phyloP scores from a whole-genome alignment of 805 yeast genomes.

The Cyberlindnera xylosilytica region DNA sequence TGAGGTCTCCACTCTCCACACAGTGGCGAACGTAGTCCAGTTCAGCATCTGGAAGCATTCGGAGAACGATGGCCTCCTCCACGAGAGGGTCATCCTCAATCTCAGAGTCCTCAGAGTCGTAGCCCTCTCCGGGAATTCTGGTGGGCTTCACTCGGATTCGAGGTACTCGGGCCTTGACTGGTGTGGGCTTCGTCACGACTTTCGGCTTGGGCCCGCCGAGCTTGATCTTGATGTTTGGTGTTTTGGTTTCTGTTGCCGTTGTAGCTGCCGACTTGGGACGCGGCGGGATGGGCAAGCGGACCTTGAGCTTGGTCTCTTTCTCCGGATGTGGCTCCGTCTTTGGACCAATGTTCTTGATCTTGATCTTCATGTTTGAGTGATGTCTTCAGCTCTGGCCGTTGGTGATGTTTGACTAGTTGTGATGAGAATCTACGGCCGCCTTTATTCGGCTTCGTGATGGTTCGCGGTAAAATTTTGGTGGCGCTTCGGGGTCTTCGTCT shows the following conservation, averaged over 20 bases:
- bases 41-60: conserved; percentile 68
- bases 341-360: conserved; percentile 7
- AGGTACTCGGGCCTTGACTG: conserved; percentile 1
- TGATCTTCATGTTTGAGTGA: conserved; percentile 8
- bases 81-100: conserved; percentile 90
- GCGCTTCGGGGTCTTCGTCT: neutral
- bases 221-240: conserved; percentile 14
- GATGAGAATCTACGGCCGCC: too few species aligned
- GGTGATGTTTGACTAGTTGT: too few species aligned
- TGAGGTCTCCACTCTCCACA: conserved; percentile 72
- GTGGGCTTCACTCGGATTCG: conserved; percentile 46
- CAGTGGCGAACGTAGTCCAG: conserved; percentile 73
- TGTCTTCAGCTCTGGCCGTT: too few species aligned
- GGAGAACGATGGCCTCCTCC: conserved; percentile 79
- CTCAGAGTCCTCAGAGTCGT: conserved; percentile 95
- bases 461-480: conserved; percentile 10
- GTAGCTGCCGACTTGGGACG: conserved; percentile 4
- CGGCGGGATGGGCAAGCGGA: conserved; percentile 11
- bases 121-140: conserved; percentile 89
- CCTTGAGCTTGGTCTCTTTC: conserved; percentile 15
- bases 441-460: neutral
- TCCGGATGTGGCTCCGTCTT: neutral
- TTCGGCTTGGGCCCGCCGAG: conserved; percentile 7
- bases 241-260: conserved; percentile 2
- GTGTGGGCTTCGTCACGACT: conserved; percentile 25